These are phyloP conservation scores for Pueraria montana DNA, from an alignment of 306 rosid species.

Conservation along the genomic window DNA sequence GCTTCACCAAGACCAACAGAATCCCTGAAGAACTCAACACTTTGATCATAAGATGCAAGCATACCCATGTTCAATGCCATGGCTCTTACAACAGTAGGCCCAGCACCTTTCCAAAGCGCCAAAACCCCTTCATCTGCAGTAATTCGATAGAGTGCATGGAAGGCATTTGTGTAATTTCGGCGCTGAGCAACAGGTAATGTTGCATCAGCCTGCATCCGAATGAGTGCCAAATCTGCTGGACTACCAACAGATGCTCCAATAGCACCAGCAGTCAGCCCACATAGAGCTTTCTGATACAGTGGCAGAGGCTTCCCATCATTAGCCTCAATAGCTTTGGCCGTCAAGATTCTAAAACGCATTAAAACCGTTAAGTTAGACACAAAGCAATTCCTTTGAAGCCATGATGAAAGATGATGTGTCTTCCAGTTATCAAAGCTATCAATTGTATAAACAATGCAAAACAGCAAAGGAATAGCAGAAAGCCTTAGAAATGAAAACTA, in stretches of 20 bases:
- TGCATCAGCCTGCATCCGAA: constrained; percentile 99
- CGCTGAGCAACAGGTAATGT: constrained; percentile 93
- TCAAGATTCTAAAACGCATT: constrained; percentile 68
- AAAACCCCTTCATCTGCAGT: constrained; percentile 86
- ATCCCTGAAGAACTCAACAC: constrained; percentile 96
- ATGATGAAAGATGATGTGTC: not conserved
- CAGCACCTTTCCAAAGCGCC: constrained; percentile 99
- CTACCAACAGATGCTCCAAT: constrained; percentile 94
- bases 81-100: constrained; percentile 98
- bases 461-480: not conserved
- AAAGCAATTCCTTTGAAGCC: not conserved
- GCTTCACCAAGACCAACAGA: constrained; percentile 85
- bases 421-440: not conserved
- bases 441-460: constrained; percentile 3
- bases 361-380: not conserved
- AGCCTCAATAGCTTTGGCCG: constrained; percentile 91
- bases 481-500: not conserved
- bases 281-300: constrained; percentile 93
- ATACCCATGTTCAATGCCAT: constrained; percentile 99
- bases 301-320: constrained; percentile 99
- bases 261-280: constrained; percentile 99
- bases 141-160: constrained; percentile 94
- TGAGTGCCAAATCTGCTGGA: constrained; percentile 97
- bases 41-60: constrained; percentile 98
- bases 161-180: constrained; percentile 89